Evolutionary conservation across 2,329 filamentous ascomycete genomes (phyloP).

Genomic region (Aaosphaeria arxii): DNA sequence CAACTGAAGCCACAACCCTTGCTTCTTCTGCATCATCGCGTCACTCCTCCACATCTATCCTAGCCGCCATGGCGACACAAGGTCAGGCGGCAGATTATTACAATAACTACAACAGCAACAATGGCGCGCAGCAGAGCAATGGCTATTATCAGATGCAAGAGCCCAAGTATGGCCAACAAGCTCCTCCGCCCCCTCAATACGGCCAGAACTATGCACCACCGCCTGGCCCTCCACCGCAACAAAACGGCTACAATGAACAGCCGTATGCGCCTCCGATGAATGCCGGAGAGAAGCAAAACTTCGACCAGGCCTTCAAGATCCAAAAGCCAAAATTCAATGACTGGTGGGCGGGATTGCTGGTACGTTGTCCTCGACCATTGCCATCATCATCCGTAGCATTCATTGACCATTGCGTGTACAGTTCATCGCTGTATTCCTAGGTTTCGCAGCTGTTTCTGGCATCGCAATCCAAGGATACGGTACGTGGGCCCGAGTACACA

Average conservation of each 20-base stretch:
- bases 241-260: conserved; percentile 11
- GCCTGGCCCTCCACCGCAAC: conserved; percentile 17
- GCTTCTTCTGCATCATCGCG: not conserved
- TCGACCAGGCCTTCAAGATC: conserved; percentile 80
- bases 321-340: conserved; percentile 87
- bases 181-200: conserved; percentile 32
- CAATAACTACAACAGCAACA: conserved; percentile 17
- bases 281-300: conserved; percentile 51
- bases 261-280: conserved; percentile 23
- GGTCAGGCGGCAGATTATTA: conserved; percentile 42
- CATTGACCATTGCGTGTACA: conserved; percentile 25
- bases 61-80: conserved; percentile 25
- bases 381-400: not conserved
- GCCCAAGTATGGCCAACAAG: conserved; percentile 16
- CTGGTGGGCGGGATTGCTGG: conserved; percentile 80
- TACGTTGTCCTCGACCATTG: conserved; percentile 31
- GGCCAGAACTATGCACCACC: conserved; percentile 28
- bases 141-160: conserved; percentile 28
- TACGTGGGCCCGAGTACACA: conserved; percentile 9
- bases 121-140: conserved; percentile 11
- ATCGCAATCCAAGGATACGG: conserved; percentile 72
- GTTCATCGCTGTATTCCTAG: conserved; percentile 68
- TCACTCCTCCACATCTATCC: not conserved
- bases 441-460: conserved; percentile 74
- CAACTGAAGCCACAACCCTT: too few species aligned